Percentiles rank a stretch among this genome's conserved stretches.
phyloP scores from a whole-genome alignment of 2,329 filamentous ascomycete genomes.

The Plectosphaerella sp. region DNA sequence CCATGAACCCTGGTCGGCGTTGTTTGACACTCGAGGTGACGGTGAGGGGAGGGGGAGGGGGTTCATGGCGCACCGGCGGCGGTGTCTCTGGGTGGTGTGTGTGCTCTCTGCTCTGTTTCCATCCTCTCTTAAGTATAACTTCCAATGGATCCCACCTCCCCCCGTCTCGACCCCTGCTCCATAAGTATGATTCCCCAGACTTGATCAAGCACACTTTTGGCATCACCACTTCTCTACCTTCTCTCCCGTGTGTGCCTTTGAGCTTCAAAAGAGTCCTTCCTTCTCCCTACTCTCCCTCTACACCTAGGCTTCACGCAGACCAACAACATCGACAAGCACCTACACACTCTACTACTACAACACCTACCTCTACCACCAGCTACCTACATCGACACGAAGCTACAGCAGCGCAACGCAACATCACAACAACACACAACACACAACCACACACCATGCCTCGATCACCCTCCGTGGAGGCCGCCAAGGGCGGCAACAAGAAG shows the following conservation, averaged over 20 bases:
- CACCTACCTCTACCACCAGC: neutral
- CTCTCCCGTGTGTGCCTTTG: neutral
- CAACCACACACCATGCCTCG: conserved; percentile 25
- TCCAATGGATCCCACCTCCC: neutral
- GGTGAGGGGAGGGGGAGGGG: too few species aligned
- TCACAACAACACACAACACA: too few species aligned
- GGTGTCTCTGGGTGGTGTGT: too few species aligned
- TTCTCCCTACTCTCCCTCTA: too few species aligned
- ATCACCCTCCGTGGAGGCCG: conserved; percentile 37
- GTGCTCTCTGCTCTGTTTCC: too few species aligned
- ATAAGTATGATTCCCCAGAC: conserved; percentile 2
- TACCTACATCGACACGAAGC: conserved; percentile 7
- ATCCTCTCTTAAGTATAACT: neutral
- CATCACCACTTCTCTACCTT: conserved; percentile 4
- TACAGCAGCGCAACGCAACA: conserved; percentile 5
- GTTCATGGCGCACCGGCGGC: too few species aligned
- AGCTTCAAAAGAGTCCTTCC: too few species aligned
- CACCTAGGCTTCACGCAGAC: too few species aligned
- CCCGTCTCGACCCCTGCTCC: conserved; percentile 8
- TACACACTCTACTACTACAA: neutral
- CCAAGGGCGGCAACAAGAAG: conserved; percentile 35
- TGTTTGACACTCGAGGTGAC: too few species aligned
- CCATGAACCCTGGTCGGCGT: too few species aligned
- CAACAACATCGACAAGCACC: too few species aligned
- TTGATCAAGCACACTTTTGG: conserved; percentile 7